Conservation (phyloP, 768 basidiomycete genomes). For the Leccinum uliginosum region DNA sequence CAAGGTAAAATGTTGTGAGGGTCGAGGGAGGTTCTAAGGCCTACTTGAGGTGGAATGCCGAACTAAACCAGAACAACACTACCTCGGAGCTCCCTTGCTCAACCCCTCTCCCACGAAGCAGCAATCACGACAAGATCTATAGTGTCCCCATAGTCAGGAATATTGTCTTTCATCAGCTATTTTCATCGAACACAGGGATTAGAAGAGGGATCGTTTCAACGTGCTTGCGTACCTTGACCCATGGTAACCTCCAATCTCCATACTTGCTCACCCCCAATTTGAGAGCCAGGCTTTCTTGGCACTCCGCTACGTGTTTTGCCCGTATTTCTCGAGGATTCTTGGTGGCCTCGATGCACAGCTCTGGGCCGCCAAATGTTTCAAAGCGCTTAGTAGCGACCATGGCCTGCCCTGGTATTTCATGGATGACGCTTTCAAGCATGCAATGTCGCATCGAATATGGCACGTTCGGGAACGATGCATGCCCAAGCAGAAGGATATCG, state of each 20-base stretch:
- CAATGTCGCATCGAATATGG: conserved; percentile 59
- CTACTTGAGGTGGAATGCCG: not conserved
- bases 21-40: conserved; percentile 60
- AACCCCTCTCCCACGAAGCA: conserved; percentile 73
- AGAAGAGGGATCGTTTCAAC: conserved; percentile 11
- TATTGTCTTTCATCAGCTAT: conserved; percentile 80
- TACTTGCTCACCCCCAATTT: conserved; percentile 71
- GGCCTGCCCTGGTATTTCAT: conserved; percentile 51
- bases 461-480: conserved; percentile 46
- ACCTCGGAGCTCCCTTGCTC: conserved; percentile 78
- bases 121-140: conserved; percentile 76
- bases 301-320: conserved; percentile 44
- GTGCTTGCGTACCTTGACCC: conserved; percentile 64
- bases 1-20: conserved; percentile 80
- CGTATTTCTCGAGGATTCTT: conserved; percentile 43
- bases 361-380: conserved; percentile 32
- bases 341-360: conserved; percentile 8
- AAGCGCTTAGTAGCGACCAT: conserved; percentile 60
- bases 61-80: conserved; percentile 4
- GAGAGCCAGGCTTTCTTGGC: conserved; percentile 70
- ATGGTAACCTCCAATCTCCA: conserved; percentile 58
- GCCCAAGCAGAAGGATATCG: conserved; percentile 72
- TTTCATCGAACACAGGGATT: not conserved
- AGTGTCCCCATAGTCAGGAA: conserved; percentile 77
- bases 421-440: conserved; percentile 56